A percentile compares a stretch with the other conserved stretches of the same genome.
These are phyloP conservation scores for Coniella vitis DNA, from an alignment of 2,329 filamentous ascomycete species.

Conservation along the genomic window DNA sequence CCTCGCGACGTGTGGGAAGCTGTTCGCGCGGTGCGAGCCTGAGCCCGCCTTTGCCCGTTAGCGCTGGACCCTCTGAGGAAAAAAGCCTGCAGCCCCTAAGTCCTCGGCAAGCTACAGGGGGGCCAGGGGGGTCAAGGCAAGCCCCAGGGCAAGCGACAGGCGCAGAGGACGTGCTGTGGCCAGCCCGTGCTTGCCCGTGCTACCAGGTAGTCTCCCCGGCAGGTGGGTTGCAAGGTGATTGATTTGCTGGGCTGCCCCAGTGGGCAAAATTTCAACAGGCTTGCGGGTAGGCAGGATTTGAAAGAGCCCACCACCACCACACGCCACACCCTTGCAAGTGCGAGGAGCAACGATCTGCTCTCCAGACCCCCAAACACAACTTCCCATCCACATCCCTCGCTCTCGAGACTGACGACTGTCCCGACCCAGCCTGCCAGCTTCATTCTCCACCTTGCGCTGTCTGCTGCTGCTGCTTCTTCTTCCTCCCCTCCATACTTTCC, in stretches of 20 bases:
- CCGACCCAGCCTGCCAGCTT: constrained; percentile 6
- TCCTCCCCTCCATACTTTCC: constrained; percentile 25
- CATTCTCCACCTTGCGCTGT: constrained; percentile 4
- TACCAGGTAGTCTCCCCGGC: too few relatives aligned
- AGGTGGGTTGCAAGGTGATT: too few relatives aligned
- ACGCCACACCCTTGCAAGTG: constrained; percentile 1
- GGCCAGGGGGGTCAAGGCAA: too few relatives aligned
- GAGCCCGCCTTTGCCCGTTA: neutral
- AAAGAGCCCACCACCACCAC: neutral
- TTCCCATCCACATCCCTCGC: constrained; percentile 15
- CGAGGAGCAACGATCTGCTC: constrained; percentile 1
- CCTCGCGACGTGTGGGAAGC: neutral
- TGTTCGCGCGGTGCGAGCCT: neutral
- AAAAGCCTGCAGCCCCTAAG: constrained; percentile 6
- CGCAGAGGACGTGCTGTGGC: too few relatives aligned
- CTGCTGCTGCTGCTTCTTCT: too few relatives aligned
- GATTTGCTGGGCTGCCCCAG: too few relatives aligned
- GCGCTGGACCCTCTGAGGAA: too few relatives aligned
- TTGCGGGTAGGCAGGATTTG: constrained; percentile 1
- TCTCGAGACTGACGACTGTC: constrained; percentile 19
- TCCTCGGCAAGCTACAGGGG: neutral
- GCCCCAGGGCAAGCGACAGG: neutral
- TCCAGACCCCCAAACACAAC: constrained; percentile 7
- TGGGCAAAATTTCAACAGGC: constrained; percentile 1
- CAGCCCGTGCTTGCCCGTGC: too few relatives aligned